A percentile compares a stretch with the other conserved stretches of the same genome.
Evolutionary conservation across 208 protist species (phyloP).

Genomic region (Crithidia sp.): DNA sequence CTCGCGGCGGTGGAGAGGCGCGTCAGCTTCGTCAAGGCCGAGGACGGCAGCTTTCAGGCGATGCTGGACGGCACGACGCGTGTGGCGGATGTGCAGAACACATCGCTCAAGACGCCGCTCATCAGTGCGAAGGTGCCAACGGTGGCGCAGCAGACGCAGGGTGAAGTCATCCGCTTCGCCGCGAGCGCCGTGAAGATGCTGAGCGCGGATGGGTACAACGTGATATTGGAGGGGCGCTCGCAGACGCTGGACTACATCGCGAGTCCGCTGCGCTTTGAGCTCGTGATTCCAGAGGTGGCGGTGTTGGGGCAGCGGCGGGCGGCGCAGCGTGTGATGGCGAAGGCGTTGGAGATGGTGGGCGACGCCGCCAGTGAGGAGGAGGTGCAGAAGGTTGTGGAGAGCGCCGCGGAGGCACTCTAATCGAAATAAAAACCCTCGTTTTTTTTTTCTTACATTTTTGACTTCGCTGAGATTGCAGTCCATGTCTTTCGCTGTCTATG

Average conservation of each 20-base stretch:
- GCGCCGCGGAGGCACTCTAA: conserved; percentile 38
- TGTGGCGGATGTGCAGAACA: conserved; percentile 90
- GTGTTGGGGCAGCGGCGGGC: conserved; percentile 86
- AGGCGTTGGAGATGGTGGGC: conserved; percentile 54
- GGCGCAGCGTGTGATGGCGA: conserved; percentile 91
- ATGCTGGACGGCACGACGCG: conserved; percentile 66
- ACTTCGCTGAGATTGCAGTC: no score
- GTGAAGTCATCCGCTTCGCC: conserved; percentile 90
- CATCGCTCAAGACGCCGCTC: conserved; percentile 80
- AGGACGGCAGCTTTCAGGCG: conserved; percentile 66
- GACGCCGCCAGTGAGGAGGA: conserved; percentile 23
- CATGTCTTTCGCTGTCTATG: no score
- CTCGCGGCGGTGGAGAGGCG: conserved; percentile 60
- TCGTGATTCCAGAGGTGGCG: conserved; percentile 76
- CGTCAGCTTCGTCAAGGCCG: conserved; percentile 70
- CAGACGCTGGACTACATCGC: conserved; percentile 91
- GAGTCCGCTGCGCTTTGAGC: conserved; percentile 84
- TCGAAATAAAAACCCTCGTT: background rate
- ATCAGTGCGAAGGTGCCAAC: conserved; percentile 83
- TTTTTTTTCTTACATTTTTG: no score
- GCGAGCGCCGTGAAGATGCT: conserved; percentile 68
- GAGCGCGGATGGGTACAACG: conserved; percentile 82
- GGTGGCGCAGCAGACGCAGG: conserved; percentile 91
- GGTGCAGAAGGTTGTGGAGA: conserved; percentile 22
- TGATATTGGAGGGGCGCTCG: conserved; percentile 89